A percentile compares a stretch with the other conserved stretches of the same genome.
phyloP scores from a whole-genome alignment of 768 basidiomycete species.

The Suillus luteus region DNA sequence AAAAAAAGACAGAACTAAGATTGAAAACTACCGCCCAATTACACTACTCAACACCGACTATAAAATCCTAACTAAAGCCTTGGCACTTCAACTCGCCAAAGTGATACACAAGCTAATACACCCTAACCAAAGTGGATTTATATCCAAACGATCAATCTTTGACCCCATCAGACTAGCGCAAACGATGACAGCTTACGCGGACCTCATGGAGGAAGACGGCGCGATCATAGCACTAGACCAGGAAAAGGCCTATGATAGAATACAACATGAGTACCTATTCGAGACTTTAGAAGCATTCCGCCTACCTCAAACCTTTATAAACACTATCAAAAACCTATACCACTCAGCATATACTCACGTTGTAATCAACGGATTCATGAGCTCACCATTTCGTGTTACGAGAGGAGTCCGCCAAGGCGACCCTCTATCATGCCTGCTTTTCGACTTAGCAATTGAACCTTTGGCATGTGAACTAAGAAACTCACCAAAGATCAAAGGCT shows the following conservation, averaged over 20 bases:
- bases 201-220: constrained; percentile 27
- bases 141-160: constrained; percentile 32
- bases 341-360: too few relatives aligned
- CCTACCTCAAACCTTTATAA: too few relatives aligned
- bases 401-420: too few relatives aligned
- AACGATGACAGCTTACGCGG: constrained; percentile 26
- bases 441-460: too few relatives aligned
- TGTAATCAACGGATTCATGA: too few relatives aligned
- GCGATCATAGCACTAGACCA: constrained; percentile 22
- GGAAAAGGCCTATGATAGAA: neutral
- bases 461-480: too few relatives aligned
- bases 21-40: constrained; percentile 41
- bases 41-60: constrained; percentile 39
- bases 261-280: too few relatives aligned
- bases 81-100: constrained; percentile 21
- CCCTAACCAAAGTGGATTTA: constrained; percentile 41
- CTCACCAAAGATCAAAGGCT: too few relatives aligned
- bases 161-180: constrained; percentile 35
- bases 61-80: constrained; percentile 32
- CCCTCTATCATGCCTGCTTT: too few relatives aligned
- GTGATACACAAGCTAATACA: constrained; percentile 27
- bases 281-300: too few relatives aligned
- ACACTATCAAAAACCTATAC: too few relatives aligned
- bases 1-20: constrained; percentile 37
- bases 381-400: too few relatives aligned